These are phyloP conservation scores for Jamesozyma spencerorum DNA, from an alignment of 805 yeast genomes.

Conservation along the genomic window DNA sequence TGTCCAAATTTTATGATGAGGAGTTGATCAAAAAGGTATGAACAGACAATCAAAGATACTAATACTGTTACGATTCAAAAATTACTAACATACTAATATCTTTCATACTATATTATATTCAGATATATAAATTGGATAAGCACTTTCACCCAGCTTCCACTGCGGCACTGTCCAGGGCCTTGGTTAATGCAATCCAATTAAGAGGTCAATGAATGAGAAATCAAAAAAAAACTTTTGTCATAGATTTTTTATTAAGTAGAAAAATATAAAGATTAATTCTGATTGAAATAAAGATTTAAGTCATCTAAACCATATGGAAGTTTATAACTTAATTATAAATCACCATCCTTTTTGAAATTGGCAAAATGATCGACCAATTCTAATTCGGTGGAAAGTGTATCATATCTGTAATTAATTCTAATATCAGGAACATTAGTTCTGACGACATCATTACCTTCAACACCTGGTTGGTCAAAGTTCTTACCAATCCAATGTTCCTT, in stretches of 20 bases:
- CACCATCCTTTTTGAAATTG: constrained; percentile 10
- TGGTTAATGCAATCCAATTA: constrained; percentile 40
- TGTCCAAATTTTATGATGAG: constrained; percentile 29
- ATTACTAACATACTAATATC: not conserved
- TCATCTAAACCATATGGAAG: too few species aligned
- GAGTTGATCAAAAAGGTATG: constrained; percentile 29
- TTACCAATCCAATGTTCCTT: constrained; percentile 91
- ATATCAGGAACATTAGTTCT: constrained; percentile 93
- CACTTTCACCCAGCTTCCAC: constrained; percentile 14
- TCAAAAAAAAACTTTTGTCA: too few species aligned
- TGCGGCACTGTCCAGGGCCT: constrained; percentile 32
- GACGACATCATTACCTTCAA: constrained; percentile 80
- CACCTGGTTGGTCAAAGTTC: constrained; percentile 46
- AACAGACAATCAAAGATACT: too few species aligned
- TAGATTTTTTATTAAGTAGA: too few species aligned
- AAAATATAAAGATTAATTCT: too few species aligned
- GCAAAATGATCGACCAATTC: constrained; percentile 59
- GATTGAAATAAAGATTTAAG: too few species aligned
- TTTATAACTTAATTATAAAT: not conserved
- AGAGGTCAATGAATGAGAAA: constrained; percentile 35
- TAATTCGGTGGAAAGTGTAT: constrained; percentile 63
- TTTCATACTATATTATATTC: constrained; percentile 1
- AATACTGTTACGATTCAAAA: too few species aligned
- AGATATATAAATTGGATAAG: constrained; percentile 25
- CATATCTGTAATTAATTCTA: constrained; percentile 74